Evolutionary conservation across 352 stramenopile species (phyloP).

Genomic region (Pilasporangium apinafurcum): DNA sequence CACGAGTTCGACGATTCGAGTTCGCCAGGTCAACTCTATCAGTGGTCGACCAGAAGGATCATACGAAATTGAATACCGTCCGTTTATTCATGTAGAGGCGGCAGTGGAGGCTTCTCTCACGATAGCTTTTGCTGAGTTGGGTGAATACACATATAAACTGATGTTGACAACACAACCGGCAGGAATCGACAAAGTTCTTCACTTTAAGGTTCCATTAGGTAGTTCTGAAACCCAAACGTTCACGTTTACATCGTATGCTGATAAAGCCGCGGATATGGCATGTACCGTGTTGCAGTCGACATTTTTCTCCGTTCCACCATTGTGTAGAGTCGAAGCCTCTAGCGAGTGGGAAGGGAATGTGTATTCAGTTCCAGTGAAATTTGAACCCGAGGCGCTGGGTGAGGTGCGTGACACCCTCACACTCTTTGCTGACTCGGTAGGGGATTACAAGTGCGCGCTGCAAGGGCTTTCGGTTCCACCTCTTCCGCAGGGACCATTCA

Average conservation of each 20-base stretch:
- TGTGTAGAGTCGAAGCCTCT: slow-evolving; percentile 40
- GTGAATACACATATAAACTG: slow-evolving; percentile 86
- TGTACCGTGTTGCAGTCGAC: slow-evolving; percentile 50
- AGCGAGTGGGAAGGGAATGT: slow-evolving; percentile 71
- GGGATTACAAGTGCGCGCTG: slow-evolving; percentile 83
- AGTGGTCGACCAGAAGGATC: slow-evolving; percentile 64
- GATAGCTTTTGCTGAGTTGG: slow-evolving; percentile 81
- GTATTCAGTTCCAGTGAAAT: slow-evolving; percentile 63
- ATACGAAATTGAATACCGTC: slow-evolving; percentile 89
- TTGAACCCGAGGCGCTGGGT: slow-evolving; percentile 86
- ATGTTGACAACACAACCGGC: slow-evolving; percentile 67
- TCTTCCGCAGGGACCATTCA: slow-evolving; percentile 79
- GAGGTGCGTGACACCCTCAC: slow-evolving; percentile 78
- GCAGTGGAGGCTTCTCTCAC: slow-evolving; percentile 49
- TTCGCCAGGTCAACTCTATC: slow-evolving; percentile 68
- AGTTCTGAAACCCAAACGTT: slow-evolving; percentile 74
- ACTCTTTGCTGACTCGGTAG: slow-evolving; percentile 49
- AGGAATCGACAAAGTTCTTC: slow-evolving; percentile 56
- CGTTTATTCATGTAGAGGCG: slow-evolving; percentile 42
- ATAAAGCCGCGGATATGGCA: slow-evolving; percentile 33
- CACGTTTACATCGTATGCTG: slow-evolving; percentile 55
- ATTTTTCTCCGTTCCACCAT: slow-evolving; percentile 60
- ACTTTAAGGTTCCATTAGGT: slow-evolving; percentile 81
- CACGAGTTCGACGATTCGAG: slow-evolving; percentile 59
- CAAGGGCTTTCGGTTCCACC: slow-evolving; percentile 71